These are phyloP conservation scores for Citrullus amarus DNA, from an alignment of 306 rosid genomes.

Conservation along the genomic window DNA sequence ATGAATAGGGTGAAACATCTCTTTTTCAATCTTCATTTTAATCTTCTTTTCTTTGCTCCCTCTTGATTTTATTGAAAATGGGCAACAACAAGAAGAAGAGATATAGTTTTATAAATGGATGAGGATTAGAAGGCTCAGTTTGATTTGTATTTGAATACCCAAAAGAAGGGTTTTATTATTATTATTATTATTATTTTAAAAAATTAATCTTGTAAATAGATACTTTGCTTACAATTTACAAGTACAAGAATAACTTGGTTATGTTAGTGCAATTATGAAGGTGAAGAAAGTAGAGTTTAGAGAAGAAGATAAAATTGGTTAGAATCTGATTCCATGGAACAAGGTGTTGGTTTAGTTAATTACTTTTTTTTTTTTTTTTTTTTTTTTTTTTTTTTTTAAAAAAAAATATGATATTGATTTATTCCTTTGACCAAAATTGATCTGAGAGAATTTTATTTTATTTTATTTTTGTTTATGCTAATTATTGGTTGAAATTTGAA, in stretches of 20 bases:
- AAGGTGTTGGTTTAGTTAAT: constrained; percentile 5
- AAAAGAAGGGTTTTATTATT: neutral
- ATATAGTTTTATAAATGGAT: constrained; percentile 5
- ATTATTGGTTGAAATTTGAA: neutral
- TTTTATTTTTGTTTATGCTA: too few species aligned
- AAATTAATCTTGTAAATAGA: constrained; percentile 8
- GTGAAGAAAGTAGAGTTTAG: constrained; percentile 4
- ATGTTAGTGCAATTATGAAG: constrained; percentile 12
- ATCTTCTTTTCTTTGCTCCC: too few species aligned
- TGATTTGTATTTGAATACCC: neutral
- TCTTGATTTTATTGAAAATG: neutral
- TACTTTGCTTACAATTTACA: constrained; percentile 29
- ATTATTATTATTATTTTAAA: too few species aligned
- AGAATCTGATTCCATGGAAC: constrained; percentile 30
- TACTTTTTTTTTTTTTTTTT: neutral
- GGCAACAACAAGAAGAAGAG: neutral
- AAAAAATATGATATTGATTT: neutral
- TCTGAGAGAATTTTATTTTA: neutral
- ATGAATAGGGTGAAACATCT: constrained; percentile 31
- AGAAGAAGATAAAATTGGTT: constrained; percentile 10
- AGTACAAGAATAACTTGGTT: constrained; percentile 23
- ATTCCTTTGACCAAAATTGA: neutral
- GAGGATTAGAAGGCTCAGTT: constrained; percentile 3
- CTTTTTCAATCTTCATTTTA: constrained; percentile 6
- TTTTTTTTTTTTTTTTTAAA: too few species aligned